Evolutionary conservation across 2,329 filamentous ascomycete species (phyloP).

Genomic region (Chaetomium globosum): DNA sequence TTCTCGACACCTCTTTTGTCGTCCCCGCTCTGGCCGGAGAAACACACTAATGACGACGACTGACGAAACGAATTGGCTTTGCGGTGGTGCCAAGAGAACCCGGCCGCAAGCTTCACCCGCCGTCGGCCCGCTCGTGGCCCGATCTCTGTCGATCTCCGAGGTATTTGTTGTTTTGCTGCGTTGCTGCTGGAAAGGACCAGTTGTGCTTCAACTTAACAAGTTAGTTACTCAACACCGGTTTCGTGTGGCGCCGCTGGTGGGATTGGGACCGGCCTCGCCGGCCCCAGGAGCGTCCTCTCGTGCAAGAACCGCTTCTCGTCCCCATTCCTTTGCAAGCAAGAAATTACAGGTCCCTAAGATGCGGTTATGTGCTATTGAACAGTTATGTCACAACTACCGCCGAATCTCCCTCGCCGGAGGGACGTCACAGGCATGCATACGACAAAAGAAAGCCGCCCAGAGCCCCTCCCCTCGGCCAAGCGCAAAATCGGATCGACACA

Average conservation of each 20-base stretch:
- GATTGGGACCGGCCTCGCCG: no score
- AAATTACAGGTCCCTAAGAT: no score
- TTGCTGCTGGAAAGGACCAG: not conserved
- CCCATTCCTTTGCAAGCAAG: no score
- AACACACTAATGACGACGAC: not conserved
- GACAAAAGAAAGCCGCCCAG: not conserved
- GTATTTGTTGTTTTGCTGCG: not conserved
- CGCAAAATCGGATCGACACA: not conserved
- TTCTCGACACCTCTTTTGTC: not conserved
- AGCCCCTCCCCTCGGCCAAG: not conserved
- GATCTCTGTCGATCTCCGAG: not conserved
- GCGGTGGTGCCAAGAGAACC: not conserved
- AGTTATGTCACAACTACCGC: not conserved
- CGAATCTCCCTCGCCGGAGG: not conserved
- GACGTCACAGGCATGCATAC: not conserved
- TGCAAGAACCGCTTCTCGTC: no score
- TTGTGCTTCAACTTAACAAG: not conserved
- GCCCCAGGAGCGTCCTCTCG: no score
- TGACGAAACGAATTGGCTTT: not conserved
- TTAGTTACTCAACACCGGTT: not conserved
- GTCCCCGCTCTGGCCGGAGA: no score
- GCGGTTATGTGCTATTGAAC: not conserved
- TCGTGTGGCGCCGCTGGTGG: no score
- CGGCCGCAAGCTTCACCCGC: not conserved
- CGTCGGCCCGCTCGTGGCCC: not conserved